These are phyloP conservation scores for Chrysosporium queenslandicum DNA, from an alignment of 2,329 filamentous ascomycete genomes.

Conservation along the genomic window DNA sequence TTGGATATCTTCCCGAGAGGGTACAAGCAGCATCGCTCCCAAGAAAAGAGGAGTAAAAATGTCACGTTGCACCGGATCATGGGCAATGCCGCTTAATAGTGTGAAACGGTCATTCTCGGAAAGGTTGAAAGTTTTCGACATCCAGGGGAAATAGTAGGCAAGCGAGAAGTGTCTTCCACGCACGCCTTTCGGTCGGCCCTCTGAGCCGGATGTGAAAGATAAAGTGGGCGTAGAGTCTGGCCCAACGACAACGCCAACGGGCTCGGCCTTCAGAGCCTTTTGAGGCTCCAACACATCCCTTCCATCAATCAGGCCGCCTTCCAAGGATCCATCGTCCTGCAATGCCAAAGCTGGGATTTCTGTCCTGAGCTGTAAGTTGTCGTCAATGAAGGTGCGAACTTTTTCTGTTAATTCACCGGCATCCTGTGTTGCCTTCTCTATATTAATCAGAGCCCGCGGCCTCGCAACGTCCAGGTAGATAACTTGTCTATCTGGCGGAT, in stretches of 20 bases:
- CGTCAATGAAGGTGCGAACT: constrained; percentile 59
- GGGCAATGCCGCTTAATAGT: constrained; percentile 71
- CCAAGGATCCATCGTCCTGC: constrained; percentile 57
- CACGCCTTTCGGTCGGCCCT: constrained; percentile 79
- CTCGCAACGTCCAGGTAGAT: constrained; percentile 73
- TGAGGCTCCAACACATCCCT: constrained; percentile 56
- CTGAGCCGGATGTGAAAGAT: constrained; percentile 60
- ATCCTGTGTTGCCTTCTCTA: constrained; percentile 61
- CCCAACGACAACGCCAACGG: constrained; percentile 66
- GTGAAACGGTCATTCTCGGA: constrained; percentile 66
- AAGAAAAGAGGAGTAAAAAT: constrained; percentile 88
- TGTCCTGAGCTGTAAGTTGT: constrained; percentile 61
- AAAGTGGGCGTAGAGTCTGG: constrained; percentile 75
- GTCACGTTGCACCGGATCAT: constrained; percentile 49
- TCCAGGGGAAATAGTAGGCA: constrained; percentile 84
- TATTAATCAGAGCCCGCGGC: constrained; percentile 61
- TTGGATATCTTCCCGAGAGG: constrained; percentile 70
- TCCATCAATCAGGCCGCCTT: constrained; percentile 57
- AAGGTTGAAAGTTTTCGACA: constrained; percentile 72
- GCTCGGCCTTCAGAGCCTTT: constrained; percentile 43
- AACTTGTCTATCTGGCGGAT: constrained; percentile 69
- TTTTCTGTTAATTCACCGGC: constrained; percentile 51
- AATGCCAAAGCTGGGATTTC: constrained; percentile 65
- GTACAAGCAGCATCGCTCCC: constrained; percentile 68
- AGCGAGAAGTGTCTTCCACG: constrained; percentile 77